Percentiles rank a stretch among this genome's conserved stretches.
Evolutionary conservation across 306 rosid species (phyloP).

Genomic region (peach (Prunus persica)): DNA sequence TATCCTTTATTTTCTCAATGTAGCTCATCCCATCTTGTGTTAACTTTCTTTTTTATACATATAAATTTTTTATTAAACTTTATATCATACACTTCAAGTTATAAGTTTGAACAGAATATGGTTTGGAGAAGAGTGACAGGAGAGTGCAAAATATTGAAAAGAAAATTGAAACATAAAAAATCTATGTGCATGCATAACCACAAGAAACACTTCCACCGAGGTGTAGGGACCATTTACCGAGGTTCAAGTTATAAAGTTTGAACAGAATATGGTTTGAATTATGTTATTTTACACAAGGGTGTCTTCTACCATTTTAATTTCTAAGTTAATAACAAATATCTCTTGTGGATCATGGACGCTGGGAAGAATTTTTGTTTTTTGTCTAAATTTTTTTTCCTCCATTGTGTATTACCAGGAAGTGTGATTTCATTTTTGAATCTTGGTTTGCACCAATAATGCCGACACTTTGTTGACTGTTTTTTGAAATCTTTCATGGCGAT

Average conservation of each 20-base stretch:
- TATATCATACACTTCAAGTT: neutral
- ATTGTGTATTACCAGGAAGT: too few relatives aligned
- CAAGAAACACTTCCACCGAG: neutral
- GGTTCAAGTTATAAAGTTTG: neutral
- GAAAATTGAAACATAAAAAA: neutral
- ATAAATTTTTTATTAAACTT: neutral
- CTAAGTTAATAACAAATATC: neutral
- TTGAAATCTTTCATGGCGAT: neutral
- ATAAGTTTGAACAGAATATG: neutral
- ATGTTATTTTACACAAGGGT: neutral
- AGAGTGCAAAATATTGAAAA: neutral
- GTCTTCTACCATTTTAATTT: neutral
- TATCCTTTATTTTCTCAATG: neutral
- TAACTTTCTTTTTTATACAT: neutral
- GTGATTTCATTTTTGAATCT: too few relatives aligned
- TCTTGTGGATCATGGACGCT: neutral
- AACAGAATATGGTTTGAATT: neutral
- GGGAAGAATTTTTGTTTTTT: neutral
- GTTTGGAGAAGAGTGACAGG: neutral
- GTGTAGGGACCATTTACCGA: neutral
- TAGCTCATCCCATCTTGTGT: neutral
- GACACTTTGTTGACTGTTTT: neutral
- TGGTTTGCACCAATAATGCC: too few relatives aligned
- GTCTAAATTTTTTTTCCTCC: too few relatives aligned
- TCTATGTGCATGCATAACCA: neutral